Base-by-base conservation (phyloP, 108 stramenopile genomes). In the Aureococcus anophagefferens region DNA sequence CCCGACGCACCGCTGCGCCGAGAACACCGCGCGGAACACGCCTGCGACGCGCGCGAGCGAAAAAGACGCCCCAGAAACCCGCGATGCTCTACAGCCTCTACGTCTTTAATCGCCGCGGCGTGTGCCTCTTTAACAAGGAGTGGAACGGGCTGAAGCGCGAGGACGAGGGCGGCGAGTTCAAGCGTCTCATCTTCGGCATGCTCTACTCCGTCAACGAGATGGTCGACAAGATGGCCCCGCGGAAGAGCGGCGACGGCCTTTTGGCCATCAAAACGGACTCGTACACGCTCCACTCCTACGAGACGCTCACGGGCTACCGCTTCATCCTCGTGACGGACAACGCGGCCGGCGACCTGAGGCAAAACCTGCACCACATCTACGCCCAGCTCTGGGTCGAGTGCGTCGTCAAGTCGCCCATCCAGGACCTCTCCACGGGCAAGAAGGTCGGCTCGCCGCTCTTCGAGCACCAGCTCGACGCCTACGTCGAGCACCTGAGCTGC, bases 271-370 rank as follows among this genome's bases (percentile, higher is more conserved):
- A 68, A 35, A 79, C 78, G 44, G 67, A 40, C 35, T 66, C 76
- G 4, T 79, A 79, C 51, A 75, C 77, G 33, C 69, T 78, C 14
- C 77, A 79, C 70, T 69, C 69, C 64, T 77, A 74, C 21, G 79
- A 79, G 62, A 78, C 77, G 29, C 35, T 40, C 51, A 78, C 77
- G 37, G 79, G 79, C 34, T 45, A 78, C 30, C 77, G 77, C 45
- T 79, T 79, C 70, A 73, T 79, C 16, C 73, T 79, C 35, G 75
- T 78, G 73, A 72, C 77, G 30, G 79, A 79, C 70, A 76, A 73
- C 65, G 72, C 67, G 40, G 71, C 65, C 25, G 76, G 71, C 37
- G 75, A 77, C 44, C 71, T 76, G 70, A 36, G 72, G 30, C 63
- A 64, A 31, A 67, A 66, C 25, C 67, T 78, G 5, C 17, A 62